These are phyloP conservation scores for Crithidia sp. DNA, from an alignment of 208 protist genomes.

Conservation along the genomic window DNA sequence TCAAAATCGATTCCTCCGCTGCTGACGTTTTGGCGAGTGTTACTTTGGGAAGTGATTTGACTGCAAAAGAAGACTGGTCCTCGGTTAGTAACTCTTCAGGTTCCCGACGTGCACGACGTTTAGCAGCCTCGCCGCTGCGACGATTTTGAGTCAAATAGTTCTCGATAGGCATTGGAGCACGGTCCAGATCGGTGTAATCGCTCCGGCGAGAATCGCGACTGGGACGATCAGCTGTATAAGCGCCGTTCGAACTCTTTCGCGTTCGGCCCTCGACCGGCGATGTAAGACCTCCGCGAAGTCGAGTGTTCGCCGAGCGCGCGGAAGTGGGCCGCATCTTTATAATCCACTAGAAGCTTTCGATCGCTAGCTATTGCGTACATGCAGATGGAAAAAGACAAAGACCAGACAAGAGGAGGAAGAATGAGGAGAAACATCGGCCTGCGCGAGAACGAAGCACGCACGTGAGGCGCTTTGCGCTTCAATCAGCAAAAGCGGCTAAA, in stretches of 20 bases:
- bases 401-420: background rate
- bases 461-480: too few relatives aligned
- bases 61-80: background rate
- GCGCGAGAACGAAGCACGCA: too few relatives aligned
- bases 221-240: background rate
- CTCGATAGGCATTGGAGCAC: background rate
- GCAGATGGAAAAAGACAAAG: background rate
- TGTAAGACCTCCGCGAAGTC: background rate
- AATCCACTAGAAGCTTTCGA: background rate
- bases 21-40: background rate
- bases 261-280: background rate
- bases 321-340: background rate
- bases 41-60: constrained; percentile 3
- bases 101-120: background rate
- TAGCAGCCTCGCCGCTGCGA: background rate
- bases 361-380: background rate
- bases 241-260: background rate
- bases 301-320: background rate
- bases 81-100: constrained; percentile 8
- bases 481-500: too few relatives aligned
- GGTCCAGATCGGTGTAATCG: constrained; percentile 6
- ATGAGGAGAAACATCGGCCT: too few relatives aligned
- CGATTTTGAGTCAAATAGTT: background rate
- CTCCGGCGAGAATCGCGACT: background rate
- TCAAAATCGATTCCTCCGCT: constrained; percentile 10